Percentiles rank a stretch among this genome's conserved stretches.
phyloP scores from a whole-genome alignment of 495 filamentous ascomycete genomes.

The Friedmanniomyces endolithicus region DNA sequence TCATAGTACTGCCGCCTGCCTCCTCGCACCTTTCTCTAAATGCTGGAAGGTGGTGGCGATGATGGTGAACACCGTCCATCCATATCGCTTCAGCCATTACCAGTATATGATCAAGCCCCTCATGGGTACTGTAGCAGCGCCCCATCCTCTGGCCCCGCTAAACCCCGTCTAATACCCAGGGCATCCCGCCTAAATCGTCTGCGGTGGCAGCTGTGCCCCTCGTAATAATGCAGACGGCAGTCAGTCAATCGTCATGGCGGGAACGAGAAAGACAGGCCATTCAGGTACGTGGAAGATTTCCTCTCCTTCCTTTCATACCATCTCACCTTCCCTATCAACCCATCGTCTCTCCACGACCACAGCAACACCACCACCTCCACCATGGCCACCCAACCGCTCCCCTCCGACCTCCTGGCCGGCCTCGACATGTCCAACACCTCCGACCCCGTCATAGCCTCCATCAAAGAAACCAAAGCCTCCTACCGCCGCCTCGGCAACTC shows the following conservation, averaged over 20 bases:
- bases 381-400: slow-evolving; percentile 1
- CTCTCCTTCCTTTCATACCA: neutral
- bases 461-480: slow-evolving; percentile 31
- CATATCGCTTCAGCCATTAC: no score
- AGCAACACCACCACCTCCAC: neutral
- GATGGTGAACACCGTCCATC: no score
- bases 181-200: neutral
- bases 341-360: neutral
- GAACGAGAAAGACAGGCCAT: neutral
- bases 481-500: slow-evolving; percentile 32
- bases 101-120: no score
- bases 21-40: no score
- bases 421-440: slow-evolving; percentile 14
- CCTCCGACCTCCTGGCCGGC: slow-evolving; percentile 4
- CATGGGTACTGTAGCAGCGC: no score
- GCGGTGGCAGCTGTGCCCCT: no score
- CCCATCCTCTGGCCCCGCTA: no score
- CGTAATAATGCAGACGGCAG: no score
- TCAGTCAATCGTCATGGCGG: neutral
- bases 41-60: no score
- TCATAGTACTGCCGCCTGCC: no score
- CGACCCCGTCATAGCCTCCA: slow-evolving; percentile 18
- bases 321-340: neutral
- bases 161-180: neutral
- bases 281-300: no score